phyloP scores from a whole-genome alignment of 441 rosid species.

The Arabidopsis lyrata region DNA sequence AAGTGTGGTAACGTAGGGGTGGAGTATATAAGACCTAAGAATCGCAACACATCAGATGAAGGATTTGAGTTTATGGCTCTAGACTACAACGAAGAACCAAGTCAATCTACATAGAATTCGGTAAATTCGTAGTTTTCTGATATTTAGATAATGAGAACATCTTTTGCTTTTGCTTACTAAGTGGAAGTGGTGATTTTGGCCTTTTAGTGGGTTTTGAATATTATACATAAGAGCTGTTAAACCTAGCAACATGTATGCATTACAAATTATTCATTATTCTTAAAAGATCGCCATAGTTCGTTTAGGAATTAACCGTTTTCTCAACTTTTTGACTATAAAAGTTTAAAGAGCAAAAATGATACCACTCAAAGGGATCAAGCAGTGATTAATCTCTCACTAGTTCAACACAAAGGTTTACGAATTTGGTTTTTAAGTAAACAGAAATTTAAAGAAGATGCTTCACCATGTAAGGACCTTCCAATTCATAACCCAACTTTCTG shows the following conservation, averaged over 20 bases:
- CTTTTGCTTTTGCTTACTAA: constrained; percentile 3
- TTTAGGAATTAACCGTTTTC: neutral
- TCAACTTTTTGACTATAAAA: neutral
- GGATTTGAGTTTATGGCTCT: neutral
- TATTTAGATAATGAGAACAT: neutral
- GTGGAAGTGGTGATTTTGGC: neutral
- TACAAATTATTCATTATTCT: neutral
- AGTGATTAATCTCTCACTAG: constrained; percentile 14
- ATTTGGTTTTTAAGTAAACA: constrained; percentile 7
- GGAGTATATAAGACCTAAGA: neutral
- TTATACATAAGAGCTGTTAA: neutral
- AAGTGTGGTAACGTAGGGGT: neutral
- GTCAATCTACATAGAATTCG: neutral
- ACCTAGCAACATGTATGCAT: neutral
- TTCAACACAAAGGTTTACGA: constrained; percentile 9
- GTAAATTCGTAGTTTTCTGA: neutral
- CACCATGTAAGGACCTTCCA: constrained; percentile 98
- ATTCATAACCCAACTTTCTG: constrained; percentile 92
- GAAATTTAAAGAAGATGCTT: constrained; percentile 63
- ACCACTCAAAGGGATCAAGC: neutral
- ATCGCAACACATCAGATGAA: neutral
- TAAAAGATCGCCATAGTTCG: neutral
- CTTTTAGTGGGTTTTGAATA: too few relatives aligned
- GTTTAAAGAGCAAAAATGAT: constrained; percentile 1
- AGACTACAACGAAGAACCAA: neutral